Evolutionary conservation across 1,139 yeast species (phyloP).

Genomic region (Blastobotrys proliferans): DNA sequence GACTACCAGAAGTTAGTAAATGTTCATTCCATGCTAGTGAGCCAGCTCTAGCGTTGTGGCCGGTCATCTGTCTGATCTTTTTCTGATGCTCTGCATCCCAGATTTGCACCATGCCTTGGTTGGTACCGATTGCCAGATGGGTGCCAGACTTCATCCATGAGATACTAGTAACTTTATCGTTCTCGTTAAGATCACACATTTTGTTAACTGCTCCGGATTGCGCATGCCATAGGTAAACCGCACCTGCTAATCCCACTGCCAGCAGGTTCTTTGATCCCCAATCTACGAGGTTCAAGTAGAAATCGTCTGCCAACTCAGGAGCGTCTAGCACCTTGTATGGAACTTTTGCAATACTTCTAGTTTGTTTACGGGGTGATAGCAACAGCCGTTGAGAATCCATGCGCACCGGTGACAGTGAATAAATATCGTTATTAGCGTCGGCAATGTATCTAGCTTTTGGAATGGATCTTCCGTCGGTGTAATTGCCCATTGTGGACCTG

Average conservation of each 20-base stretch:
- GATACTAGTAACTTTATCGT: constrained; percentile 72
- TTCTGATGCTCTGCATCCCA: constrained; percentile 91
- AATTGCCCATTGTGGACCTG: constrained; percentile 6
- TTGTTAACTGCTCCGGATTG: constrained; percentile 78
- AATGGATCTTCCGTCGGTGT: not conserved
- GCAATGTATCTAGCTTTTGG: constrained; percentile 17
- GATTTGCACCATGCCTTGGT: constrained; percentile 81
- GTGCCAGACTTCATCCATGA: constrained; percentile 85
- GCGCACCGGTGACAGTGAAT: constrained; percentile 82
- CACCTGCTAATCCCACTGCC: constrained; percentile 86
- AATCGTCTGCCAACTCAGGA: constrained; percentile 92
- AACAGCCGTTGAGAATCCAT: constrained; percentile 79
- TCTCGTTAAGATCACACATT: constrained; percentile 58
- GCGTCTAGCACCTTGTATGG: constrained; percentile 96
- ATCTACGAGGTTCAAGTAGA: constrained; percentile 84
- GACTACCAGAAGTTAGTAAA: constrained; percentile 77
- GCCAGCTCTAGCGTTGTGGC: constrained; percentile 81
- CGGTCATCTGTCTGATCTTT: constrained; percentile 86
- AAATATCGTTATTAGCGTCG: constrained; percentile 37
- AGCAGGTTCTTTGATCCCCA: constrained; percentile 91
- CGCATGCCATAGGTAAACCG: constrained; percentile 91
- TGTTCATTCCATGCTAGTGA: constrained; percentile 95
- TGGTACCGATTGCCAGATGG: constrained; percentile 89
- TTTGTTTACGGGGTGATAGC: constrained; percentile 75
- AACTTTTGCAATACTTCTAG: constrained; percentile 73